phyloP scores from a whole-genome alignment of 257 asterid species.

The Ocimum tenuiflorum region DNA sequence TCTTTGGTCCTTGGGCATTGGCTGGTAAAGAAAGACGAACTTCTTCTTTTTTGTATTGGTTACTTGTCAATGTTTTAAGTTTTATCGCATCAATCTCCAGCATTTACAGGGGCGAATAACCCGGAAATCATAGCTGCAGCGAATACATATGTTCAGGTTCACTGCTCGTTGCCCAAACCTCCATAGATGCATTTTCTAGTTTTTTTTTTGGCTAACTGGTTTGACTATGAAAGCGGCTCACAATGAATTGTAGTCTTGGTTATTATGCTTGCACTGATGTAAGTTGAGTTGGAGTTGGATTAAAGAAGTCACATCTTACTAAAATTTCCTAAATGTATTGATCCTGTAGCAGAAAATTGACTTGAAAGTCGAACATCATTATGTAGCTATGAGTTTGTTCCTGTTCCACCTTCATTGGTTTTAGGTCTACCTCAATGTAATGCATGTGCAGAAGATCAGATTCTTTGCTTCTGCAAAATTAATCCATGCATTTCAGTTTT shows the following conservation, averaged over 20 bases:
- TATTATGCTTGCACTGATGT: neutral
- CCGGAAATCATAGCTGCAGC: conserved; percentile 69
- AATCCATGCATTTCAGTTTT: neutral
- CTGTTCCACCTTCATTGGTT: neutral
- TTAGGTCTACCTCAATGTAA: neutral
- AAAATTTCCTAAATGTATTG: neutral
- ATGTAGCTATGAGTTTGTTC: neutral
- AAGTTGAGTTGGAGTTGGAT: neutral
- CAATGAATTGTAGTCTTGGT: neutral
- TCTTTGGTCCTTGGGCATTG: conserved; percentile 65
- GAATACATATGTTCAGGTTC: conserved; percentile 83
- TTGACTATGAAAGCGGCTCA: neutral
- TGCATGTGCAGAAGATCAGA: conserved; percentile 6
- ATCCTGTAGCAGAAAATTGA: neutral
- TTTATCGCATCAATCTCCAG: conserved; percentile 34
- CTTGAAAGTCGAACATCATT: conserved; percentile 2
- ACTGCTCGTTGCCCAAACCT: conserved; percentile 4
- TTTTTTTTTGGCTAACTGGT: neutral
- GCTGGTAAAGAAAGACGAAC: conserved; percentile 39
- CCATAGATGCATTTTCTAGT: neutral
- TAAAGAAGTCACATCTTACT: neutral
- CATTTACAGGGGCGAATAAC: conserved; percentile 77
- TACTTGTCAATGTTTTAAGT: neutral
- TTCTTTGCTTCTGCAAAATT: neutral
- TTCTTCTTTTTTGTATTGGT: neutral